Conservation (phyloP, 1,139 yeast genomes). For the Taphrina pruni region DNA sequence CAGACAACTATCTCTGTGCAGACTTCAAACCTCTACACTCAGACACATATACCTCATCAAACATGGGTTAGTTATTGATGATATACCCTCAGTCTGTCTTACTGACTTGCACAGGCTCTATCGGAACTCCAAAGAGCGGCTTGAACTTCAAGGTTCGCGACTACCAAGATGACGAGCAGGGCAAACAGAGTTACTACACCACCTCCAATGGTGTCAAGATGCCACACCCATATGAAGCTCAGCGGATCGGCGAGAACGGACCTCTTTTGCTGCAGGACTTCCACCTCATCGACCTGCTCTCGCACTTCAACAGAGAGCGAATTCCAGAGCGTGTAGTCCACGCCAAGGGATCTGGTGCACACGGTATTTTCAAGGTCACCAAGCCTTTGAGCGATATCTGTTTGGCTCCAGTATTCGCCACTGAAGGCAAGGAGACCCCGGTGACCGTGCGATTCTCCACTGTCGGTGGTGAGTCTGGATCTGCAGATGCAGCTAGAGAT, state of each 20-base stretch:
- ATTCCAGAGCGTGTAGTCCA: slow-evolving; percentile 90
- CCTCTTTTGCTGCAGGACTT: slow-evolving; percentile 68
- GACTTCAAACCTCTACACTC: slow-evolving; percentile 13
- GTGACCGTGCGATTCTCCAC: slow-evolving; percentile 81
- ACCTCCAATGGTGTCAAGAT: slow-evolving; percentile 79
- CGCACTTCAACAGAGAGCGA: slow-evolving; percentile 86
- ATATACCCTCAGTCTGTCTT: too few relatives aligned
- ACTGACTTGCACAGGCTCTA: slow-evolving; percentile 21
- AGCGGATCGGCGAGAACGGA: slow-evolving; percentile 65
- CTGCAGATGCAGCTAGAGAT: slow-evolving; percentile 86
- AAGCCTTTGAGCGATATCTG: slow-evolving; percentile 80
- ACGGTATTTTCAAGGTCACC: slow-evolving; percentile 78
- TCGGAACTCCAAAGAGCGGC: slow-evolving; percentile 29
- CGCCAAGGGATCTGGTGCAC: slow-evolving; percentile 89
- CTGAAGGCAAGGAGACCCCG: slow-evolving; percentile 76
- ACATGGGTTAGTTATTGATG: neutral
- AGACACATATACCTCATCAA: slow-evolving; percentile 2
- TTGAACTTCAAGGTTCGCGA: slow-evolving; percentile 34
- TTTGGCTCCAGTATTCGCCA: slow-evolving; percentile 70
- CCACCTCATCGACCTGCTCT: slow-evolving; percentile 74
- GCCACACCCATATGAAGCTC: slow-evolving; percentile 69
- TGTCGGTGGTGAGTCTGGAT: slow-evolving; percentile 86
- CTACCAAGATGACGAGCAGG: slow-evolving; percentile 21
- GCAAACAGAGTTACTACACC: slow-evolving; percentile 56
- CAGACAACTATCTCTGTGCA: slow-evolving; percentile 14